Evolutionary conservation across 768 basidiomycete genomes (phyloP).

Genomic region (Russula sp.): DNA sequence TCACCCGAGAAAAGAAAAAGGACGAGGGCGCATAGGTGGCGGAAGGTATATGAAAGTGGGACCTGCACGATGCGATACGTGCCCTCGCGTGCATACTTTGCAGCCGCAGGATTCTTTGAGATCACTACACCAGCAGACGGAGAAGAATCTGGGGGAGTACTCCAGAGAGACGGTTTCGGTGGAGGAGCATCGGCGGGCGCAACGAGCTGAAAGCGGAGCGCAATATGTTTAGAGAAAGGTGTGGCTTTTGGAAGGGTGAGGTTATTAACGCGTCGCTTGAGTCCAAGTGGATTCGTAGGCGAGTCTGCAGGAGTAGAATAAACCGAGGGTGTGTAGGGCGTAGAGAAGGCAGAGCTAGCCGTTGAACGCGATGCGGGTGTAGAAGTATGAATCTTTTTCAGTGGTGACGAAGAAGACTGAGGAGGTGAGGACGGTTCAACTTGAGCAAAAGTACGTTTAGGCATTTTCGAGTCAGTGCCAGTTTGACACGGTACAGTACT

Average conservation of each 20-base stretch:
- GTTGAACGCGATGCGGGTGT: constrained; percentile 13
- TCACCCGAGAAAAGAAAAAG: constrained; percentile 48
- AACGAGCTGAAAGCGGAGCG: constrained; percentile 58
- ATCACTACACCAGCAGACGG: background rate
- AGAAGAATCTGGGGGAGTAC: background rate
- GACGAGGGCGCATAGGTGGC: constrained; percentile 56
- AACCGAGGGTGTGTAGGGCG: constrained; percentile 32
- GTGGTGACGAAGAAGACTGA: constrained; percentile 1
- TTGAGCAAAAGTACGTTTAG: constrained; percentile 13
- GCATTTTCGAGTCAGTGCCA: background rate
- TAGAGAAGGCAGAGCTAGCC: constrained; percentile 25
- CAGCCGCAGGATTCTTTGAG: background rate
- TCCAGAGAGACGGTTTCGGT: constrained; percentile 9
- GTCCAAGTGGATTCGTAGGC: constrained; percentile 64
- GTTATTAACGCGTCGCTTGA: constrained; percentile 38
- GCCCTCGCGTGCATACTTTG: constrained; percentile 36
- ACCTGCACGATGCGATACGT: constrained; percentile 63
- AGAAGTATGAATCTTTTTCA: constrained; percentile 14
- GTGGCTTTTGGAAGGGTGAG: constrained; percentile 38
- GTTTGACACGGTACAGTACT: too few species aligned
- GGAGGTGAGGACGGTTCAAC: constrained; percentile 3
- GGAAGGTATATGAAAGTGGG: constrained; percentile 63
- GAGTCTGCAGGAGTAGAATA: constrained; percentile 52
- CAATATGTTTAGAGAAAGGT: constrained; percentile 53
- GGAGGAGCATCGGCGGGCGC: constrained; percentile 28